A percentile compares a stretch with the other conserved stretches of the same genome.
Conservation (phyloP, 129 eudicot species). For the Artemisia tridentata region DNA sequence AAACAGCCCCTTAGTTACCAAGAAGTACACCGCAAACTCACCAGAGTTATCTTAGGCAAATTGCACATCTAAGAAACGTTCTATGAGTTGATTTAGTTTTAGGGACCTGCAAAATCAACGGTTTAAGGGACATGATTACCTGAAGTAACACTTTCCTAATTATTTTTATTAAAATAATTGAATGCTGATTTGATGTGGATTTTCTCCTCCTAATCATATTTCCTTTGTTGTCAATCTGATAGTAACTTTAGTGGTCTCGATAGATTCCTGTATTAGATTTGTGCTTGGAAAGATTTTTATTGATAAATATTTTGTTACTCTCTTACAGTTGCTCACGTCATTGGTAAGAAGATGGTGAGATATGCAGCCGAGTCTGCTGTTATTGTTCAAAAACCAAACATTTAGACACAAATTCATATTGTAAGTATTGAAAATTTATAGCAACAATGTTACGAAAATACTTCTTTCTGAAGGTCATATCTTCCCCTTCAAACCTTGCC, state of each 20-base stretch:
- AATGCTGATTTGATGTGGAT: no score
- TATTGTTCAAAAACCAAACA: not conserved
- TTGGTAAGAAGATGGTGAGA: constrained; percentile 90
- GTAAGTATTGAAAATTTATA: constrained; percentile 26
- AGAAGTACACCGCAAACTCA: no score
- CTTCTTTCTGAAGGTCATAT: constrained; percentile 4
- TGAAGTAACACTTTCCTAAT: no score
- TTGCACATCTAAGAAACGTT: no score
- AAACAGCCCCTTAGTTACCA: no score
- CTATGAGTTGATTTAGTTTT: no score
- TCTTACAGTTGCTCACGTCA: constrained; percentile 80
- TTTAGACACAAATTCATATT: not conserved
- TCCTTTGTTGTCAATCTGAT: no score
- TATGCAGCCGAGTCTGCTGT: constrained; percentile 3
- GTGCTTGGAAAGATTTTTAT: not conserved
- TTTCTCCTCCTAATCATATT: not conserved
- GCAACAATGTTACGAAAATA: constrained; percentile 18
- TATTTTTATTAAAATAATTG: no score
- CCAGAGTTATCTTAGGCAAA: no score
- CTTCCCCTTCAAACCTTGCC: not conserved
- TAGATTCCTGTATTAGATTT: not conserved
- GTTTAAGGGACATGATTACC: no score
- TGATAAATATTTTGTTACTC: not conserved
- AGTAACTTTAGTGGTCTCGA: no score
- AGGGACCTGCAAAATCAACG: no score